phyloP scores from a whole-genome alignment of 805 yeast species.

The Ascoidea rubescens region DNA sequence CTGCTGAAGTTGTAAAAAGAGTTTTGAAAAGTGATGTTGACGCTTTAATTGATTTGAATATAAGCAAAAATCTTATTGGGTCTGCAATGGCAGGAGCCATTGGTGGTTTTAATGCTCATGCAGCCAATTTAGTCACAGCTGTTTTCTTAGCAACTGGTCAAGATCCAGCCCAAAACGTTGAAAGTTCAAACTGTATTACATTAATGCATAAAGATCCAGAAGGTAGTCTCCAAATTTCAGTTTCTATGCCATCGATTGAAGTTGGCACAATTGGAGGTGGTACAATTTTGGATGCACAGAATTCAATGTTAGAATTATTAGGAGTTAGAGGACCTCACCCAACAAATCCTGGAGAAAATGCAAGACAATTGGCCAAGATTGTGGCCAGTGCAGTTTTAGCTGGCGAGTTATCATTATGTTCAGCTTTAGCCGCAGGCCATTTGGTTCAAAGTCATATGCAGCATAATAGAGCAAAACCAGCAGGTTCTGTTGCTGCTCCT shows the following conservation, averaged over 20 bases:
- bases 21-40: constrained; percentile 88
- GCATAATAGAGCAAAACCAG: constrained; percentile 64
- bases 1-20: constrained; percentile 61
- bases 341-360: constrained; percentile 85
- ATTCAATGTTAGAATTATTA: constrained; percentile 85
- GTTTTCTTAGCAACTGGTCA: constrained; percentile 92
- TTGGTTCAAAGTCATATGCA: constrained; percentile 95
- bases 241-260: constrained; percentile 98
- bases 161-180: constrained; percentile 99
- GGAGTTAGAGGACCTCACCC: constrained; percentile 97
- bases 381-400: constrained; percentile 94
- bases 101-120: constrained; percentile 98
- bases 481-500: constrained; percentile 20
- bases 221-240: constrained; percentile 82
- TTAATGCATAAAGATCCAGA: constrained; percentile 65
- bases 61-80: constrained; percentile 83
- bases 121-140: constrained; percentile 93
- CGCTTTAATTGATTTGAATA: constrained; percentile 81
- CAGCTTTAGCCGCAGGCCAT: constrained; percentile 98
- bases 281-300: constrained; percentile 92
- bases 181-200: constrained; percentile 94
- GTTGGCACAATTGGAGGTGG: constrained; percentile 99
- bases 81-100: constrained; percentile 97
- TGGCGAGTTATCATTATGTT: constrained; percentile 85
- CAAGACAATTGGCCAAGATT: constrained; percentile 82